phyloP scores from a whole-genome alignment of 306 rosid genomes.

The Leucaena leucocephala region DNA sequence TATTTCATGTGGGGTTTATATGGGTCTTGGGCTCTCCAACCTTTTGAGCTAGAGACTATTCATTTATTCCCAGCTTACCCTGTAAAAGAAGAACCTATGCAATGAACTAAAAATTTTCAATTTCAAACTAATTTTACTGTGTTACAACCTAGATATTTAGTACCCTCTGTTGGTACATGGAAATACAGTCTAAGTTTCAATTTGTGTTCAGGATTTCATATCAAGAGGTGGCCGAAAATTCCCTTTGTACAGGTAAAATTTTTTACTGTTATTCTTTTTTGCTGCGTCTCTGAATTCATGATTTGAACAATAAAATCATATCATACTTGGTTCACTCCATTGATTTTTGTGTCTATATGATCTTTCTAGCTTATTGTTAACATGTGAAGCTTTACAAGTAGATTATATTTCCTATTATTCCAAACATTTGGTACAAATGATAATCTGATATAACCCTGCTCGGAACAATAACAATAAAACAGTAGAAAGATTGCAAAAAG shows the following conservation, averaged over 20 bases:
- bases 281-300: not conserved
- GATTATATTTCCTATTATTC: not conserved
- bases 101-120: not conserved
- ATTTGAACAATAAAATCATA: slow-evolving; percentile 11
- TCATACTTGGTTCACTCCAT: not conserved
- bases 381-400: slow-evolving; percentile 20
- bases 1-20: too few relatives aligned
- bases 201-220: slow-evolving; percentile 82
- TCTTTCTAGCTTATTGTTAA: slow-evolving; percentile 11
- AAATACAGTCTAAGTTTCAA: slow-evolving; percentile 25
- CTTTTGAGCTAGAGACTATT: not conserved
- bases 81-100: not conserved
- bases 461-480: too few relatives aligned
- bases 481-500: too few relatives aligned
- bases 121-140: not conserved
- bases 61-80: not conserved
- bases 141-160: slow-evolving; percentile 2
- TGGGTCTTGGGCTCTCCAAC: too few relatives aligned
- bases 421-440: not conserved
- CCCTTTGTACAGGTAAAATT: slow-evolving; percentile 79
- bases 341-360: slow-evolving; percentile 1
- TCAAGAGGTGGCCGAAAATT: slow-evolving; percentile 75
- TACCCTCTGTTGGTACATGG: not conserved
- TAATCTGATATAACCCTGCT: too few relatives aligned
- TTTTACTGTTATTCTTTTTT: slow-evolving; percentile 12